phyloP scores from a whole-genome alignment of 805 yeast species.

The Candida coquimbonensis region DNA sequence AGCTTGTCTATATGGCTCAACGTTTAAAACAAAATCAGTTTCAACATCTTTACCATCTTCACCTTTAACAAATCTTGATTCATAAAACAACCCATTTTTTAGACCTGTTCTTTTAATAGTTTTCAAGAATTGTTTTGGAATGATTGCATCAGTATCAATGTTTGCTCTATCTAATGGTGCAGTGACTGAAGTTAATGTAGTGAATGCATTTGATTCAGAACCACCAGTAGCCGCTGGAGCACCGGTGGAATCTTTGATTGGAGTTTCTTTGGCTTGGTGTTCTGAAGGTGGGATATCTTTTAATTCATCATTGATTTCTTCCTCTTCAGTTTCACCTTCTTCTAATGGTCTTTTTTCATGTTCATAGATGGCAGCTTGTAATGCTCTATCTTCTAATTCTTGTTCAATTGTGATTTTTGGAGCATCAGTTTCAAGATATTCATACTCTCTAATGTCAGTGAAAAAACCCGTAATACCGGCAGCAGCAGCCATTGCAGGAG shows the following conservation, averaged over 20 bases:
- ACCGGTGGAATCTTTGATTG: slow-evolving; percentile 21
- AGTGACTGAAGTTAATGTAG: slow-evolving; percentile 72
- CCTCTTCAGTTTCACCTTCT: slow-evolving; percentile 42
- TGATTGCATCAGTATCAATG: slow-evolving; percentile 97
- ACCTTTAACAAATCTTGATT: slow-evolving; percentile 70
- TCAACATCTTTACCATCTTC: slow-evolving; percentile 63
- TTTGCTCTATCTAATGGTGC: slow-evolving; percentile 95
- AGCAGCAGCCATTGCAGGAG: slow-evolving; percentile 99
- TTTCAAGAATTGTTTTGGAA: slow-evolving; percentile 96
- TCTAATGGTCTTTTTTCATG: slow-evolving; percentile 62
- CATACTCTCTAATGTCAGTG: slow-evolving; percentile 80
- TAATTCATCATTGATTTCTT: slow-evolving; percentile 45
- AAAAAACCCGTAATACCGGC: slow-evolving; percentile 91
- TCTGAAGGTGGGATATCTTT: slow-evolving; percentile 57
- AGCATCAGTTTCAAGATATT: slow-evolving; percentile 51
- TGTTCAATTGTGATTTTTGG: slow-evolving; percentile 46
- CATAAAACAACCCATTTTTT: slow-evolving; percentile 82
- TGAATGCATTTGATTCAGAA: slow-evolving; percentile 68
- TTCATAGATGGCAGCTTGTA: slow-evolving; percentile 64
- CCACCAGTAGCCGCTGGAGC: slow-evolving; percentile 24
- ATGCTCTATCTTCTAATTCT: slow-evolving; percentile 46
- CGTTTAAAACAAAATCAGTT: slow-evolving; percentile 90
- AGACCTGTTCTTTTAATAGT: slow-evolving; percentile 97
- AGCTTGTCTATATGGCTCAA: slow-evolving; percentile 72
- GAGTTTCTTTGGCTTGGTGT: slow-evolving; percentile 32